Evolutionary conservation across 495 filamentous ascomycete species (phyloP), one percentile per base, ranked within the genome.

Genomic region (Bacidia rubella): DNA sequence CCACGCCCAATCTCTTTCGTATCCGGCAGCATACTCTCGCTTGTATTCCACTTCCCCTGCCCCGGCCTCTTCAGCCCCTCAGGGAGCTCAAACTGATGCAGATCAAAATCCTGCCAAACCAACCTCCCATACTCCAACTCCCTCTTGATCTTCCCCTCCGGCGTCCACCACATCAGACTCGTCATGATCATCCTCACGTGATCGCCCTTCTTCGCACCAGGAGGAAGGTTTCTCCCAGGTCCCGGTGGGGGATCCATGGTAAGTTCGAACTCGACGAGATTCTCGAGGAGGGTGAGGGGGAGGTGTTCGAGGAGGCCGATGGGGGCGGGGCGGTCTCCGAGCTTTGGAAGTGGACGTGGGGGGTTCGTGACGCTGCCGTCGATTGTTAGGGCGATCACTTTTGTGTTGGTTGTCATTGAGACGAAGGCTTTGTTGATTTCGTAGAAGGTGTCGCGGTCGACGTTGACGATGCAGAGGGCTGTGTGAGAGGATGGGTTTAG

Each of bases 51-150:
- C n/a, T 39, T n/a, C n/a, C 32, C 32, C 32, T 39, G 10, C 32
- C 32, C 32, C 32, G 32, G 10, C 32, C n/a, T 39, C 32, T 47
- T 47, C n/a, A n/a, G n/a, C n/a, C n/a, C n/a, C n/a, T n/a, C n/a
- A 19, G 20, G 21, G 1, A 3, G 20, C 20, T 47, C 45, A 15
- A 47, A 47, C 20, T 22, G 12, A n/a, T 1, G 20, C n/a, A 50
- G 19, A 10, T 32, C 24, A 46, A 52, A 52, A 47, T 25, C 38
- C 15, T 52, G 19, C 50, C 50, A 52, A 10, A 38, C 46, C 5
- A 52, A 29, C 9, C 50, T 15, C 3, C 50, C 50, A 26, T 52
- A 52, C 38, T 52, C 50, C 17, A 52, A 46, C 21, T 52, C 50
- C 11, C 32, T 22, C 15, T 26, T 43, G 17, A 52, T 46, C 19